Conservation (phyloP, 805 yeast genomes). For the Tetrapisispora phaffii region DNA sequence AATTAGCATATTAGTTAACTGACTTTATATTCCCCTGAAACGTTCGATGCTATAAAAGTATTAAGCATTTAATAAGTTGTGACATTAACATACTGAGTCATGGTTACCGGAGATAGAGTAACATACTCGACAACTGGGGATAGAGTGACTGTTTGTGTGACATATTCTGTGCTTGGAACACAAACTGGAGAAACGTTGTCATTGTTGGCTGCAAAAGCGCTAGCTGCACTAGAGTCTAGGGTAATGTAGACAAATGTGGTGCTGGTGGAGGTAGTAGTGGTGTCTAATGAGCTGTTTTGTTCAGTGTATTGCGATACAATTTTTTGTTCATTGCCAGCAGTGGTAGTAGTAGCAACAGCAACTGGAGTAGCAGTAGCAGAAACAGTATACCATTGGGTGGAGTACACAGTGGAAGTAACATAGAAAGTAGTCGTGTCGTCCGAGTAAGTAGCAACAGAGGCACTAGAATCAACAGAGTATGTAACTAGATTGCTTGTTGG, state of each 20-base stretch:
- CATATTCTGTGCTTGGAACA: conserved; percentile 10
- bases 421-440: conserved; percentile 21
- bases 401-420: conserved; percentile 17
- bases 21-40: conserved; percentile 2
- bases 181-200: conserved; percentile 6
- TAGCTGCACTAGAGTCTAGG: conserved; percentile 1
- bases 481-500: conserved; percentile 11
- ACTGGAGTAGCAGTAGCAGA: not conserved
- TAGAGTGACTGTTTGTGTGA: conserved; percentile 4
- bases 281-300: not conserved
- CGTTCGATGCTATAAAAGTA: too few species aligned
- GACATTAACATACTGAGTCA: conserved; percentile 8
- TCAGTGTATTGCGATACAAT: not conserved
- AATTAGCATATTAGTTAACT: too few species aligned
- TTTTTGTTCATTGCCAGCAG: not conserved
- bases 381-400: conserved; percentile 15
- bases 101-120: conserved; percentile 17
- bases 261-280: conserved; percentile 13
- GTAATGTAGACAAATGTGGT: conserved; percentile 11
- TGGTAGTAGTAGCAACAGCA: not conserved
- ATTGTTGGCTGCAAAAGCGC: conserved; percentile 5
- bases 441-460: conserved; percentile 12
- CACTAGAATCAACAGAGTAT: conserved; percentile 12
- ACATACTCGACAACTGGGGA: conserved; percentile 10
- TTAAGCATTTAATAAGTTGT: not conserved